Conservation (phyloP, 805 yeast species). For the Kuraishia ogatae region DNA sequence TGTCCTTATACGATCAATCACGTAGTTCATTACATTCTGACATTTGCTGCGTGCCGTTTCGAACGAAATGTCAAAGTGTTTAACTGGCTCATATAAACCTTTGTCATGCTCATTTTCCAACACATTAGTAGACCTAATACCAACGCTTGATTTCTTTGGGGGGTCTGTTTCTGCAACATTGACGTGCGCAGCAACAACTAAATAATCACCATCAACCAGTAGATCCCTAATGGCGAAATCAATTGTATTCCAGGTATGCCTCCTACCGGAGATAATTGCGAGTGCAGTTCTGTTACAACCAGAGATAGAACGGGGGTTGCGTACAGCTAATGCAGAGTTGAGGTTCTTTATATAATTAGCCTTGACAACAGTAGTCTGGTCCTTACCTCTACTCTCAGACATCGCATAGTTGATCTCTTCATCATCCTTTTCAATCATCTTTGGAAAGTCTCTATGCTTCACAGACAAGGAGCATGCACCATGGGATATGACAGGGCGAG, state of each 20-base stretch:
- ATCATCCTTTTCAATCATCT: neutral
- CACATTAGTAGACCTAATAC: conserved; percentile 2
- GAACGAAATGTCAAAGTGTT: conserved; percentile 10
- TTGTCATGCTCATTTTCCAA: conserved; percentile 13
- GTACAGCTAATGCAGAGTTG: neutral
- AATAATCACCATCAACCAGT: conserved; percentile 52
- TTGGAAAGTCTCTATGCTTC: conserved; percentile 28
- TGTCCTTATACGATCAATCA: neutral
- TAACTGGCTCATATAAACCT: conserved; percentile 11
- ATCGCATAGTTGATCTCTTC: neutral
- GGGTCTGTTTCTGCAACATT: conserved; percentile 2
- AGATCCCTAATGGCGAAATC: conserved; percentile 52
- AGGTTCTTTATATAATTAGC: conserved; percentile 1
- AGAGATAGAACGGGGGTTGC: neutral
- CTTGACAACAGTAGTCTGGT: neutral
- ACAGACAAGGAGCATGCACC: conserved; percentile 31
- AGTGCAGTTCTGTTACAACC: conserved; percentile 31
- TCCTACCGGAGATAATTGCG: conserved; percentile 54
- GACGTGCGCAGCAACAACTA: conserved; percentile 47
- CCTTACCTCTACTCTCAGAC: neutral
- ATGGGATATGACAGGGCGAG: conserved; percentile 21
- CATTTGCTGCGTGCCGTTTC: conserved; percentile 18
- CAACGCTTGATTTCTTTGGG: neutral
- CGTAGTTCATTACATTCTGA: conserved; percentile 17
- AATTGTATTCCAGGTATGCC: conserved; percentile 66